Evolutionary conservation across 169 alveolate genomes (phyloP).

Genomic region (Toxoplasma gondii): DNA sequence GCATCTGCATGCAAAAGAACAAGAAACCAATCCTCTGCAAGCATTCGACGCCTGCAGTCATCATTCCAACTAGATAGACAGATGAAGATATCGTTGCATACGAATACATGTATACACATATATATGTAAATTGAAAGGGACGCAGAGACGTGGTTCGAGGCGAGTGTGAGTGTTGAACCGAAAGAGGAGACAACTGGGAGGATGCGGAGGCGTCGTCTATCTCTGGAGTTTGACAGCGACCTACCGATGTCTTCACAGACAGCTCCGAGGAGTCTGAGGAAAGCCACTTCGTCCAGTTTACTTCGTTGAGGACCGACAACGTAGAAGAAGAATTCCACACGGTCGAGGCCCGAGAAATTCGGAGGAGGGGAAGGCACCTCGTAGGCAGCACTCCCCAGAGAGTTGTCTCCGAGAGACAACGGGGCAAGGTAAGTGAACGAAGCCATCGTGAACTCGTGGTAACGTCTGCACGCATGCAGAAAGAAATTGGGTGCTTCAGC

Average conservation of each 20-base stretch:
- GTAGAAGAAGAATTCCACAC: not conserved
- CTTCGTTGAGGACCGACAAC: not conserved
- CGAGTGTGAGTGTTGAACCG: too few relatives aligned
- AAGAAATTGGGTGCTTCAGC: not conserved
- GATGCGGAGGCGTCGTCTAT: too few relatives aligned
- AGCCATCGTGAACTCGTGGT: conserved; percentile 12
- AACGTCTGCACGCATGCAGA: not conserved
- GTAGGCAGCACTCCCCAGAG: not conserved
- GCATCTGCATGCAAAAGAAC: not conserved
- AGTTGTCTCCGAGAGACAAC: not conserved
- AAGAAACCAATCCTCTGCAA: not conserved
- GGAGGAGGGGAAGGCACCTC: not conserved
- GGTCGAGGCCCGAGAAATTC: not conserved
- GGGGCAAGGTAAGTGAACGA: not conserved
- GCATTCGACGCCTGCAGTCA: too few relatives aligned
- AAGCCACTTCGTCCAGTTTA: not conserved
- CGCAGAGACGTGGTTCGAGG: too few relatives aligned
- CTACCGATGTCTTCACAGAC: conserved; percentile 9
- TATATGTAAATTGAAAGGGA: too few relatives aligned
- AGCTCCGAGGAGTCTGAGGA: conserved; percentile 5
- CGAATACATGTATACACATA: not conserved
- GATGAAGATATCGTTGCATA: not conserved
- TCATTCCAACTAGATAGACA: not conserved
- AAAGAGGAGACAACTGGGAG: too few relatives aligned
- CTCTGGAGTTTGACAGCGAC: not conserved